These are phyloP conservation scores for Aspergillaceae sp. DNA, from an alignment of 2,329 filamentous ascomycete genomes.

Conservation along the genomic window DNA sequence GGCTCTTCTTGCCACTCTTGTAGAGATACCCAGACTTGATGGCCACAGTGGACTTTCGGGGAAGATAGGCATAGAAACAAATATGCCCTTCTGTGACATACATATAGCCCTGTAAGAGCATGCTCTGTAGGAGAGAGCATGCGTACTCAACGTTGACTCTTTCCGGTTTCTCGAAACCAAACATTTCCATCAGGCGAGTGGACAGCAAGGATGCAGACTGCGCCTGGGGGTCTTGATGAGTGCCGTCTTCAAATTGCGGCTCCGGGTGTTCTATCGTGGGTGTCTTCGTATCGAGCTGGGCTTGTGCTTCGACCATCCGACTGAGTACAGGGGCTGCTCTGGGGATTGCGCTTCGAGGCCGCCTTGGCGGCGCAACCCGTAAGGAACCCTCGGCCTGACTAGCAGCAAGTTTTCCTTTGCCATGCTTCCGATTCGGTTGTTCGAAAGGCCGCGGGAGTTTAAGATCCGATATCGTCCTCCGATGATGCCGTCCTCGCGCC, in stretches of 20 bases:
- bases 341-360: conserved; percentile 30
- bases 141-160: conserved; percentile 85
- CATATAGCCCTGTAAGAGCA: conserved; percentile 87
- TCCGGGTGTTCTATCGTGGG: conserved; percentile 12
- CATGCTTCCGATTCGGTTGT: conserved; percentile 38
- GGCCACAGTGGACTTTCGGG: conserved; percentile 71
- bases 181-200: conserved; percentile 70
- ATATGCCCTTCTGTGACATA: conserved; percentile 91
- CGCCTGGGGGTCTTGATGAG: conserved; percentile 45
- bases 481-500: conserved; percentile 41
- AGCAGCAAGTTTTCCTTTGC: conserved; percentile 16
- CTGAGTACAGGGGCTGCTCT: conserved; percentile 64
- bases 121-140: conserved; percentile 86
- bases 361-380: conserved; percentile 12
- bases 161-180: conserved; percentile 71
- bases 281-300: conserved; percentile 42
- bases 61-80: conserved; percentile 96
- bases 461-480: conserved; percentile 55
- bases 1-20: conserved; percentile 82
- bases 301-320: conserved; percentile 65
- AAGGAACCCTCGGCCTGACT: conserved; percentile 11
- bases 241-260: conserved; percentile 18
- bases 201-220: conserved; percentile 52
- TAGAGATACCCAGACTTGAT: conserved; percentile 81
- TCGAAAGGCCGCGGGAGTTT: conserved; percentile 54